Base-by-base conservation (phyloP, 768 basidiomycete species). In the Galerina marginata region DNA sequence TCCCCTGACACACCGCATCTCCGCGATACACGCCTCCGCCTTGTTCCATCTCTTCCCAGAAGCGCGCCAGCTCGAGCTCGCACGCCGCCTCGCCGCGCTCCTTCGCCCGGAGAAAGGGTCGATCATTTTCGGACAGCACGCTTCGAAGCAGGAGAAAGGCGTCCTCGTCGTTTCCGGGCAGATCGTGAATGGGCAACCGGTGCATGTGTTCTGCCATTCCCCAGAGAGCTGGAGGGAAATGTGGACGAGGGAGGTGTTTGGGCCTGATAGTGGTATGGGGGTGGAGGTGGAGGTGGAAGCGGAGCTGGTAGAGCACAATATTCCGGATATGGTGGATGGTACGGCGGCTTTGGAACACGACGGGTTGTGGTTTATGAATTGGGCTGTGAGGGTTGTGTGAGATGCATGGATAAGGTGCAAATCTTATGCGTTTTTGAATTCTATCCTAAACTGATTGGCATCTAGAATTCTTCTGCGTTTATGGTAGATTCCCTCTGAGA, bases 1-100 rank as follows among this genome's bases (percentile, higher is more conserved):
- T n/a, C 69, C 72, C 4, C 66, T 77, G 10, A 77, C 65, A 36
- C 80, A 83, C 2, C 77, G 77, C 10, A 71, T 85, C 38, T 77
- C 84, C 9, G 82, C 74, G 11, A 83, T 89, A 45, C 75, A 77
- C 56, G 66, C 71, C 7, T 73, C 74, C 9, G 62, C 73, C 2
- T 70, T 79, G 57, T 78, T 79, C 60, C 75, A 79, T 49, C 63
- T 78, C 14, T 79, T 79, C 64, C 54, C 66, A 10, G 74, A 78
- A 59, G 67, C 71, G 9, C 54, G 67, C 15, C 76, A 78, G 51
- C 58, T 67, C 12, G 48, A 71, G 26, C 60, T 76, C 6, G 78
- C 75, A 6, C 67, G 62, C 11, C 69, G 64, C 1, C 60, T 79
- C 3, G 73, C 72, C 3, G 60, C 71, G 0, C 57, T 79, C 9